Conservation (phyloP, 2,329 filamentous ascomycete species). For the Trematosphaeria pertusa region DNA sequence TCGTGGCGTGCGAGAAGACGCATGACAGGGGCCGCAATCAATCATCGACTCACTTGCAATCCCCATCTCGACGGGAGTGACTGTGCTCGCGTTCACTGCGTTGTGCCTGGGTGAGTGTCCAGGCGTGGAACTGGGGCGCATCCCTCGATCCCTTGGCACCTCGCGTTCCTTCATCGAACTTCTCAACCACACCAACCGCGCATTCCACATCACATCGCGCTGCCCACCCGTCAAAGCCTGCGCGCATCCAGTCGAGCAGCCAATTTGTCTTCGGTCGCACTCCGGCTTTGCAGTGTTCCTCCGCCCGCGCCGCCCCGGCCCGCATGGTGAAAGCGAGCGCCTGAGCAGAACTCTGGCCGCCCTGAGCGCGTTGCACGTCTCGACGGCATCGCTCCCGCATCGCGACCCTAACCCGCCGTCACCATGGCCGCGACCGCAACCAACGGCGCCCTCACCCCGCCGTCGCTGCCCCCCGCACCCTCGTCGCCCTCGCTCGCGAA, state of each 20-base stretch:
- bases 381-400: slow-evolving; percentile 41
- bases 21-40: too few relatives aligned
- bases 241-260: slow-evolving; percentile 13
- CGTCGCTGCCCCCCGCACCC: slow-evolving; percentile 33
- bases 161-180: slow-evolving; percentile 34
- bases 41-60: too few relatives aligned
- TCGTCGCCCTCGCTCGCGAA: slow-evolving; percentile 47
- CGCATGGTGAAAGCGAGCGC: slow-evolving; percentile 16
- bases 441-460: slow-evolving; percentile 47
- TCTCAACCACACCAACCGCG: slow-evolving; percentile 28
- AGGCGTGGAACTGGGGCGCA: slow-evolving; percentile 12
- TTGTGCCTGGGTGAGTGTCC: too few relatives aligned
- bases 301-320: slow-evolving; percentile 1
- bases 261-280: too few relatives aligned
- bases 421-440: slow-evolving; percentile 41
- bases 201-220: slow-evolving; percentile 22
- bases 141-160: slow-evolving; percentile 28
- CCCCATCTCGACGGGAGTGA: too few relatives aligned
- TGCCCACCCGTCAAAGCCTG: slow-evolving; percentile 15
- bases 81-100: too few relatives aligned
- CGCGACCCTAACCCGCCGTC: slow-evolving; percentile 34
- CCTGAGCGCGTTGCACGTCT: slow-evolving; percentile 43
- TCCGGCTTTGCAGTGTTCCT: too few relatives aligned
- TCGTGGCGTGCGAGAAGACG: too few relatives aligned
- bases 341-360: slow-evolving; percentile 30